A percentile compares a stretch with the other conserved stretches of the same genome.
These are phyloP conservation scores for Flaveria ramosissima DNA, from an alignment of 129 eudicot species.

Conservation along the genomic window DNA sequence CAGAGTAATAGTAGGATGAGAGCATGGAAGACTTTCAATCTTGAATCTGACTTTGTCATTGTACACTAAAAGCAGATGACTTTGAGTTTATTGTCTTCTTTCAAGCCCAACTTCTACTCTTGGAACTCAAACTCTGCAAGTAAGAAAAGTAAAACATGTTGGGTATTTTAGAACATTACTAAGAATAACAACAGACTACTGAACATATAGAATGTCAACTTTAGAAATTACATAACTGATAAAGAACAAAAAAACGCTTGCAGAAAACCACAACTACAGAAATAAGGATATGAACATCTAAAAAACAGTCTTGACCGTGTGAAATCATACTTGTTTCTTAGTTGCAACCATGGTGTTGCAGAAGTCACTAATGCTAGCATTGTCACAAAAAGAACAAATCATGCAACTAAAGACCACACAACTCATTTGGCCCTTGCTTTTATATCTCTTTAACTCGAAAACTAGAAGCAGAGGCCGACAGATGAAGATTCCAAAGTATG, in stretches of 20 bases:
- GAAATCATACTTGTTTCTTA: constrained; percentile 8
- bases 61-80: constrained; percentile 16
- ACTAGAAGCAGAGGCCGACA: constrained; percentile 11
- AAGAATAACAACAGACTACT: background rate
- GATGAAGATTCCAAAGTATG: constrained; percentile 12
- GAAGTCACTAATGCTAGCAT: constrained; percentile 1
- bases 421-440: background rate
- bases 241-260: constrained; percentile 3
- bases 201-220: background rate
- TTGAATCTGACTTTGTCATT: constrained; percentile 37
- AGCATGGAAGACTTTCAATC: constrained; percentile 24
- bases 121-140: constrained; percentile 35
- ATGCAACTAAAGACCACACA: constrained; percentile 14
- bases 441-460: constrained; percentile 4
- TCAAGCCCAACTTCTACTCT: constrained; percentile 7
- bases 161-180: background rate
- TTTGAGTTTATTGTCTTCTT: constrained; percentile 6
- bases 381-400: constrained; percentile 2
- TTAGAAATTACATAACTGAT: background rate
- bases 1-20: constrained; percentile 36
- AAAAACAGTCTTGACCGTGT: background rate
- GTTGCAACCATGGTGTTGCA: constrained; percentile 1
- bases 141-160: background rate
- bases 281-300: background rate
- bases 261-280: constrained; percentile 13